Evolutionary conservation across 768 basidiomycete genomes (phyloP), one percentile per base, ranked within the genome.

Genomic region (Peribolospora kevripleyi): DNA sequence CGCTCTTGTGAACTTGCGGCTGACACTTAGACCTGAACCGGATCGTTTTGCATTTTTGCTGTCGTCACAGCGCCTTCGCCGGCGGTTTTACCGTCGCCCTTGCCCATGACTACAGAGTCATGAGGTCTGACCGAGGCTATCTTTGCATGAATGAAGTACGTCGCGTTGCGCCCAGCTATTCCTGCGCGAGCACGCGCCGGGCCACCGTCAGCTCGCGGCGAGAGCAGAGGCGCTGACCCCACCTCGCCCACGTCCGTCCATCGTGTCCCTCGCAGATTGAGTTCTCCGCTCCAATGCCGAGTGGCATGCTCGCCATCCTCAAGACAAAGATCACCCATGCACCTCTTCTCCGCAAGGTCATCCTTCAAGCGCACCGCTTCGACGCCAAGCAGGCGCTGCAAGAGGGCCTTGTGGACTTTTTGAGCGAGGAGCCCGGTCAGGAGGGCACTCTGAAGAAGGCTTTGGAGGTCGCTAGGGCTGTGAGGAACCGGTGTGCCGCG

Each of bases 91-190:
- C 84, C 66, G 68, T 90, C 10, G 74, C 85, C 3, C 67, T 93
- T 51, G 75, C 74, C 3, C 90, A 84, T 65, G 87, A 93, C 67
- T 88, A 84, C 68, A 76, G 87, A 46, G 73, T 91, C 54, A 87
- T 90, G 79, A 83, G 78, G 10, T 79, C 83, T 60, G 86, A 81
- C 11, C 78, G 79, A 62, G 80, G 81, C 1, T 86, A 84, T 80
- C 68, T 85, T 52, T 84, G 80, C 66, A 88, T 90, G 85, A 93
- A 90, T 63, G 86, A 90, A 71, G 82, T 82, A 54, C 52, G 64
- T 63, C 48, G 14, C 14, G 14, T 43, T 3, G 10, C 49, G 10
- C 46, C 36, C 13, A 37, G 9, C 52, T 38, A 42, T 52, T 40
- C n/a, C 14, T n/a, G 54, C 46, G 36, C 11, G 42, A 13, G 3